Percentiles rank a stretch among this genome's conserved stretches.
phyloP scores from a whole-genome alignment of 768 basidiomycete species.

The Cytidiella melzeri region DNA sequence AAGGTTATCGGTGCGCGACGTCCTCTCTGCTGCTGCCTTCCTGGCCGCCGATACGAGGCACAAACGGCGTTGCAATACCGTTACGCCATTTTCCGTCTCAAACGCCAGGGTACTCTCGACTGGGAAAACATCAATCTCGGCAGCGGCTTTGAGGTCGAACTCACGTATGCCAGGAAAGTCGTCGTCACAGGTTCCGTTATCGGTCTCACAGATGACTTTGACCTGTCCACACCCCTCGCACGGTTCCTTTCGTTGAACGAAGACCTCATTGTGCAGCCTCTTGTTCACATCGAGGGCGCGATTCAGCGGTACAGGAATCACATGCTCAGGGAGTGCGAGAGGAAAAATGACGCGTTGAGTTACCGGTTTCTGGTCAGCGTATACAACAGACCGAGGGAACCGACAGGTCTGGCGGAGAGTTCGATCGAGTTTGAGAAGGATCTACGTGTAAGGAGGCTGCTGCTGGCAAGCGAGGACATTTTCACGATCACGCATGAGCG shows the following conservation, averaged over 20 bases:
- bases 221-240: constrained; percentile 55
- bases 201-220: constrained; percentile 61
- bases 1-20: constrained; percentile 44
- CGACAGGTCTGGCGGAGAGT: constrained; percentile 37
- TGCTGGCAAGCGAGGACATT: constrained; percentile 37
- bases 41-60: constrained; percentile 43
- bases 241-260: constrained; percentile 57
- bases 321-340: constrained; percentile 39
- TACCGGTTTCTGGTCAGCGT: constrained; percentile 59
- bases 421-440: constrained; percentile 47
- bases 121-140: constrained; percentile 54
- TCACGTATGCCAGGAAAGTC: constrained; percentile 51
- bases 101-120: constrained; percentile 42
- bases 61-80: constrained; percentile 41
- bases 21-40: constrained; percentile 34
- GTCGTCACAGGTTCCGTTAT: constrained; percentile 43
- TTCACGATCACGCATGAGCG: constrained; percentile 50
- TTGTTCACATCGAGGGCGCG: constrained; percentile 39
- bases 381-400: constrained; percentile 49
- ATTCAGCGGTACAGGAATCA: constrained; percentile 48
- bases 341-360: constrained; percentile 49
- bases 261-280: constrained; percentile 37
- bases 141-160: constrained; percentile 60
- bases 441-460: constrained; percentile 45
- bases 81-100: constrained; percentile 43